Percentiles rank a stretch among this genome's conserved stretches.
These are phyloP conservation scores for Bolboschoenoplectus hybrid DNA, from an alignment of 202 grass and related monocot species.

Conservation along the genomic window DNA sequence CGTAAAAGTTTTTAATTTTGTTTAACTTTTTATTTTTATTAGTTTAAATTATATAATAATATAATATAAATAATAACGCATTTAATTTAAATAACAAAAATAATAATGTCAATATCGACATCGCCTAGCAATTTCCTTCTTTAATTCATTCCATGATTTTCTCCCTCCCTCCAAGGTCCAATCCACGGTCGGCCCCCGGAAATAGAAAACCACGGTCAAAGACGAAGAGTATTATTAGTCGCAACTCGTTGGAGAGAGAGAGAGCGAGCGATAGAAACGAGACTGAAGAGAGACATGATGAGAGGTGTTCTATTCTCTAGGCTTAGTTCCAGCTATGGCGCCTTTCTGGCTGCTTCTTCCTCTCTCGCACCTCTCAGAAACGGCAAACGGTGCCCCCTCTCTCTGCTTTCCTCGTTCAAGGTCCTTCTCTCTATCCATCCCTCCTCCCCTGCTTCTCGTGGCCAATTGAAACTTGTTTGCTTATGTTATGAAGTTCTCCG, in stretches of 20 bases:
- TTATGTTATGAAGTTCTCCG: not conserved
- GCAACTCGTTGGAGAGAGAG: not conserved
- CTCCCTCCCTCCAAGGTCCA: not conserved
- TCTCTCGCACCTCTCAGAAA: not conserved
- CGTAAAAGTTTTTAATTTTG: too few species aligned
- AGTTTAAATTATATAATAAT: too few species aligned
- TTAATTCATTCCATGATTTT: too few species aligned
- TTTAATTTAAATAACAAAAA: too few species aligned
- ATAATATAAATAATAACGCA: too few species aligned
- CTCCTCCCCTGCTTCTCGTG: not conserved
- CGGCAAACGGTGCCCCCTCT: not conserved
- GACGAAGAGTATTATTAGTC: not conserved
- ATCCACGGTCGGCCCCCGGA: not conserved
- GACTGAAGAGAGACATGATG: slow-evolving; percentile 23
- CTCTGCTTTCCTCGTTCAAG: slow-evolving; percentile 7
- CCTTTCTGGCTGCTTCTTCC: slow-evolving; percentile 29
- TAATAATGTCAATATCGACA: too few species aligned
- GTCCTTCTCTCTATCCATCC: not conserved
- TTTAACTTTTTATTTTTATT: too few species aligned
- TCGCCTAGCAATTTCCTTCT: too few species aligned
- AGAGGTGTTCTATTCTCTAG: not conserved
- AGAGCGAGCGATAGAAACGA: not conserved
- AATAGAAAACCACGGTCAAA: not conserved
- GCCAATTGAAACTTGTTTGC: not conserved
- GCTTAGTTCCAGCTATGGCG: slow-evolving; percentile 28